A percentile compares a stretch with the other conserved stretches of the same genome.
Conservation (phyloP, 345 rosid species). For the Trapa bicornis region DNA sequence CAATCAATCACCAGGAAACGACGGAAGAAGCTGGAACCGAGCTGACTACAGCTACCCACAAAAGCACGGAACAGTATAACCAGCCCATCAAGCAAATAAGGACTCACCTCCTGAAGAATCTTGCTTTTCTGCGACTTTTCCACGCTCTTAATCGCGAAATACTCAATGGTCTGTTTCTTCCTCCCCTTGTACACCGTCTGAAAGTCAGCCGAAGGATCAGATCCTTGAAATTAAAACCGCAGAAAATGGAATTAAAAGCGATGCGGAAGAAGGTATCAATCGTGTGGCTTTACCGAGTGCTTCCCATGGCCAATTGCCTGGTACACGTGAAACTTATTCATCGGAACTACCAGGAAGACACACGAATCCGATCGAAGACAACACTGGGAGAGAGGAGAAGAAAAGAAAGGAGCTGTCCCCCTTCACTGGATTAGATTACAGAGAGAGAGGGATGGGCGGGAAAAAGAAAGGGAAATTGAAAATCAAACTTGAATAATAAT, state of each 20-base stretch:
- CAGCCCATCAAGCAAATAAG: conserved; percentile 1
- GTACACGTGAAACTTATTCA: too few relatives aligned
- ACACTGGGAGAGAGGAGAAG: conserved; percentile 14
- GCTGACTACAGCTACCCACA: too few relatives aligned
- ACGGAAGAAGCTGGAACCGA: too few relatives aligned
- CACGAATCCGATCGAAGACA: not conserved
- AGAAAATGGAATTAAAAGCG: not conserved
- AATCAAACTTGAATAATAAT: not conserved
- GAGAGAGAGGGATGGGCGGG: conserved; percentile 1
- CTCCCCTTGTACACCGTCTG: conserved; percentile 93
- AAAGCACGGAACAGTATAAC: not conserved
- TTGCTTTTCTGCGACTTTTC: conserved; percentile 83
- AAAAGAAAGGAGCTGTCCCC: not conserved
- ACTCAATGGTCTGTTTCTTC: conserved; percentile 96
- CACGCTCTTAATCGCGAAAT: conserved; percentile 87
- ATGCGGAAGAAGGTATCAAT: not conserved
- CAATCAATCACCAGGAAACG: too few relatives aligned
- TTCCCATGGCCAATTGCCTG: too few relatives aligned
- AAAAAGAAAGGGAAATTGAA: conserved; percentile 11
- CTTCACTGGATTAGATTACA: too few relatives aligned
- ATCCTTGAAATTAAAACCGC: not conserved
- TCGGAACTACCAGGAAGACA: too few relatives aligned
- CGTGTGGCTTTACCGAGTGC: too few relatives aligned
- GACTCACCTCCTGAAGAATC: conserved; percentile 87
- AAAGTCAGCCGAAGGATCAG: not conserved